Conservation (phyloP, 306 rosid species). For the Lupinus albus region DNA sequence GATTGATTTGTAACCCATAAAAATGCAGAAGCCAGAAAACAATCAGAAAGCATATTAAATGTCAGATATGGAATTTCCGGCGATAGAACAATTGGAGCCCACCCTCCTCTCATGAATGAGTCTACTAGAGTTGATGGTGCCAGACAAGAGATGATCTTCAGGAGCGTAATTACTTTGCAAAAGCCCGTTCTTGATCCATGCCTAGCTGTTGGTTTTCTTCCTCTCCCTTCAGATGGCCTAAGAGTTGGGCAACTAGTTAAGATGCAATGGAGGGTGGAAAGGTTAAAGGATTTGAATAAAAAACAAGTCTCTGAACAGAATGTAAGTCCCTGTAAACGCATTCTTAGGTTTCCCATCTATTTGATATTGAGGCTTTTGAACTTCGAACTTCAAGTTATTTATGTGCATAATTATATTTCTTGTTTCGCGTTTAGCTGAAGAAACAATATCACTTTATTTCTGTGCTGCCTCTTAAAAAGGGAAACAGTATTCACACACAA, state of each 20-base stretch:
- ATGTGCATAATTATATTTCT: conserved; percentile 25
- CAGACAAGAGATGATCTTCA: conserved; percentile 75
- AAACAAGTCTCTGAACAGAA: conserved; percentile 51
- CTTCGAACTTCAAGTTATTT: conserved; percentile 18
- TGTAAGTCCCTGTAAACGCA: conserved; percentile 56
- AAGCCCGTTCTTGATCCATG: conserved; percentile 97
- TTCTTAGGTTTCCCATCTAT: conserved; percentile 20
- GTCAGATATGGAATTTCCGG: conserved; percentile 87
- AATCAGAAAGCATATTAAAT: conserved; percentile 74
- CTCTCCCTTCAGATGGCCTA: conserved; percentile 83
- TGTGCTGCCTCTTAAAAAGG: neutral
- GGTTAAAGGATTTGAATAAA: conserved; percentile 70
- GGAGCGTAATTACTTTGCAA: conserved; percentile 77
- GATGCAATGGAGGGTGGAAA: conserved; percentile 97
- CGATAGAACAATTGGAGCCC: conserved; percentile 81
- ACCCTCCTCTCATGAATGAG: conserved; percentile 63
- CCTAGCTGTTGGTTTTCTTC: conserved; percentile 95
- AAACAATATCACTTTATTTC: conserved; percentile 16
- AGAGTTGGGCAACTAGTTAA: conserved; percentile 88
- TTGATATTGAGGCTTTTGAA: conserved; percentile 11
- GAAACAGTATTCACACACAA: neutral
- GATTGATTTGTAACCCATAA: conserved; percentile 20
- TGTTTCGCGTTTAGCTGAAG: conserved; percentile 13
- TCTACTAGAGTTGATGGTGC: conserved; percentile 51
- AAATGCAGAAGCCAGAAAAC: conserved; percentile 56